These are phyloP conservation scores for Diaporthe citriasiana DNA, from an alignment of 2,329 filamentous ascomycete genomes.

Conservation along the genomic window DNA sequence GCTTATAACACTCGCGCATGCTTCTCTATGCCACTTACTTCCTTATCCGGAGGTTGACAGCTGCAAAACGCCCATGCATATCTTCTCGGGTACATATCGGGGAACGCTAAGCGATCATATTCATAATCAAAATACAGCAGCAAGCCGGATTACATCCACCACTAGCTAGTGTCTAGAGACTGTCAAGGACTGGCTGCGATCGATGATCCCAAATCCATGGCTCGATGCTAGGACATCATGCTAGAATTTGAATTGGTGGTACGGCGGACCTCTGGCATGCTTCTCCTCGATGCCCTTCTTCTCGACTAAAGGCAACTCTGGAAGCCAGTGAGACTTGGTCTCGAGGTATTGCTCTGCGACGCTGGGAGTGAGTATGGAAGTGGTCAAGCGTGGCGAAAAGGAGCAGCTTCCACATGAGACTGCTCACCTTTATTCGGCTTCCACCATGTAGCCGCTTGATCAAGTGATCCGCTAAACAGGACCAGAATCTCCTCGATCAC, in stretches of 20 bases:
- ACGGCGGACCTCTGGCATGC: conserved; percentile 18
- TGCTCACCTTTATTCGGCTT: background rate
- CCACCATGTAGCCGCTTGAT: background rate
- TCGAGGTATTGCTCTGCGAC: conserved; percentile 21
- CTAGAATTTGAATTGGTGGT: background rate
- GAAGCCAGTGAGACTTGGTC: conserved; percentile 31
- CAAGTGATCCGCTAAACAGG: background rate
- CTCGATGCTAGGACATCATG: conserved; percentile 6
- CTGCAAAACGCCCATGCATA: background rate
- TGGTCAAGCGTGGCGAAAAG: background rate
- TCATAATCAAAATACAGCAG: background rate
- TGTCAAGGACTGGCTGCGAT: background rate
- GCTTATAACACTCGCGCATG: background rate
- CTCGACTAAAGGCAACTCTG: background rate
- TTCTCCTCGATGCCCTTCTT: conserved; percentile 12
- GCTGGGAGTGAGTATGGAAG: background rate
- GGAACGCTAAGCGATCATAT: background rate
- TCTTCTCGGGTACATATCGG: background rate
- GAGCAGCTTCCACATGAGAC: background rate
- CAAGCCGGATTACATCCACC: background rate
- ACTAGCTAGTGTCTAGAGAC: background rate
- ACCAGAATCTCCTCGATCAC: background rate
- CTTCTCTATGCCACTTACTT: background rate
- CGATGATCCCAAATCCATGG: background rate
- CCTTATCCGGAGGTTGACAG: background rate